Percentiles rank a stretch among this genome's conserved stretches.
Conservation (phyloP, 495 filamentous ascomycete species). For the Talaromyces wortmannii region DNA sequence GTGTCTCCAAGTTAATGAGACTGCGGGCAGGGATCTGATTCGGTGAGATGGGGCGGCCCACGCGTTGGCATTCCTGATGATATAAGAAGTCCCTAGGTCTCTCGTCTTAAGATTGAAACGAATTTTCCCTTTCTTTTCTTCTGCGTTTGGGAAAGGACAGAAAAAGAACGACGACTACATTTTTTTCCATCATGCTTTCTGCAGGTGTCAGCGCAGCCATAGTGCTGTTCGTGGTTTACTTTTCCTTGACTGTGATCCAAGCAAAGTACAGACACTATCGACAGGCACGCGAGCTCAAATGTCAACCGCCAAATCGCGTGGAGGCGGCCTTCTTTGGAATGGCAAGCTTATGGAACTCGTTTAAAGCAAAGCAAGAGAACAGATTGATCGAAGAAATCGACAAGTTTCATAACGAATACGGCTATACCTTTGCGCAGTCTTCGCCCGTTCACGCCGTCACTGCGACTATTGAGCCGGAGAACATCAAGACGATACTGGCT, state of each 20-base stretch:
- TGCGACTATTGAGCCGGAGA: slow-evolving; percentile 44
- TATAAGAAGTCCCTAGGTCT: neutral
- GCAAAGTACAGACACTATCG: neutral
- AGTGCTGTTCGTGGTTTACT: neutral
- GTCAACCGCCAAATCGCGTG: neutral
- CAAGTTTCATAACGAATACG: neutral
- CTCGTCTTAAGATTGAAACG: neutral
- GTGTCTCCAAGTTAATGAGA: neutral
- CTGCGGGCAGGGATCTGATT: neutral
- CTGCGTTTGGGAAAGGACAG: neutral
- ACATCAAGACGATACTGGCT: slow-evolving; percentile 47
- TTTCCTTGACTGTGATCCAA: neutral
- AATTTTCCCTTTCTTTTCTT: neutral
- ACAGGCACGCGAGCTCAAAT: neutral
- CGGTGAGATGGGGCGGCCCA: neutral
- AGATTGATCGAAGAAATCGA: neutral
- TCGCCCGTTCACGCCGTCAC: neutral
- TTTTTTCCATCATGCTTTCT: neutral
- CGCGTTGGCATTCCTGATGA: neutral
- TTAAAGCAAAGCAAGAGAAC: neutral
- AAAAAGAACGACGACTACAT: neutral
- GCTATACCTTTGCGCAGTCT: neutral
- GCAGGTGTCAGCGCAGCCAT: neutral
- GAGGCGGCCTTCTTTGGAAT: neutral
- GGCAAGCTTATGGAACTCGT: neutral